Base-by-base conservation (phyloP, 257 asterid species). In the Fraxinus excelsior region DNA sequence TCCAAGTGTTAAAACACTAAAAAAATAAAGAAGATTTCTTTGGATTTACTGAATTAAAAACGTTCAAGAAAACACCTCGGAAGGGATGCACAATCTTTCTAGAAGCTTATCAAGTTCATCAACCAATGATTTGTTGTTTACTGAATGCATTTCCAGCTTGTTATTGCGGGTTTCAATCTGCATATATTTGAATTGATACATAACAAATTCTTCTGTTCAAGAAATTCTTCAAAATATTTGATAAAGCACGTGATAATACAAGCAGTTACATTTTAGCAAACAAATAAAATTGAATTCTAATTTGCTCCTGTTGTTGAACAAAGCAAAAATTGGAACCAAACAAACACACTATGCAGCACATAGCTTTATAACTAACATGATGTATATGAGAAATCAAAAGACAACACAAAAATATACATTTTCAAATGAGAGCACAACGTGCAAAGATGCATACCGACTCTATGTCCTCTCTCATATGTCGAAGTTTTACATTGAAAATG, bases 401-500 rank as follows among this genome's bases (percentile, higher is more conserved):
- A 21, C 29, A 78, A 31, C 65, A 40, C n/a, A 46, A 35, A 19
- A 56, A 67, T 49, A 65, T 42, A 67, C 73, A 71, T 74, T 37
- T 56, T 71, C 37, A 73, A 76, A 70, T 76, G 67, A 38, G 56
- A 77, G 18, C 69, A 76, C 69, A 75, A 72, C 70, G 64, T 76
- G 60, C 28, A 76, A 66, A 82, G 79, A 80, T 80, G 69, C 83
- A 73, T 85, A 96, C 99, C 85, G 98, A 91, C 84, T 96, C 98
- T 67, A 96, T 96, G 84, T 96, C 99, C 90, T 96, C 98, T 85
- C 99, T 91, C 99, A 96, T 96, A 88, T 96, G 99, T 83, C 97
- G 89, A 77, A 96, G 91, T 87, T 96, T 96, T 40, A 96, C 86
- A 83, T 96, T 96, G 76, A 96, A 96, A 80, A 96, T 96, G 84